A percentile compares a stretch with the other conserved stretches of the same genome.
Conservation (phyloP, 2,329 filamentous ascomycete species). For the Harringtonia aguacate region DNA sequence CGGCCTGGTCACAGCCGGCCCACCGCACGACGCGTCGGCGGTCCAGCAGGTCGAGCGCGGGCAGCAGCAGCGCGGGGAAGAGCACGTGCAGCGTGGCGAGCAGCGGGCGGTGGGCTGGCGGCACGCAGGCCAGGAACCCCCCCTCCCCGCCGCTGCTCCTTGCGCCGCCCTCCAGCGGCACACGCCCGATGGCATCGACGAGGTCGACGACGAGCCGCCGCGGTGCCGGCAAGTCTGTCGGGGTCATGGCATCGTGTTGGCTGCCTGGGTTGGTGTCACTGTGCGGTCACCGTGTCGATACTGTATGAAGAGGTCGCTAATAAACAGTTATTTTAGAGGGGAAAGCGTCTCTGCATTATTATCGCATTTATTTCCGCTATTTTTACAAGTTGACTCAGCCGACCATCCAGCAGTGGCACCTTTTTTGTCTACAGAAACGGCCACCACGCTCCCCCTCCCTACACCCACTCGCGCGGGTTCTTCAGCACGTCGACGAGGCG, state of each 20-base stretch:
- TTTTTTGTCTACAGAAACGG: no score
- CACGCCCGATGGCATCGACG: conserved; percentile 27
- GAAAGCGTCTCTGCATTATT: no score
- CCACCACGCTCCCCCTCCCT: conserved; percentile 9
- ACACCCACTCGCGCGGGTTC: conserved; percentile 58
- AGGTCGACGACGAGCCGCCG: conserved; percentile 38
- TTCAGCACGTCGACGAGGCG: conserved; percentile 63
- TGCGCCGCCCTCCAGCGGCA: not conserved
- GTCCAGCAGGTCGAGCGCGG: conserved; percentile 81
- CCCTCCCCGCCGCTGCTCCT: no score
- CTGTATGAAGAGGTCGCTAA: no score
- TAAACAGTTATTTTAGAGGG: no score
- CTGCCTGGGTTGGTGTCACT: conserved; percentile 3
- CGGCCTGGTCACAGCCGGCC: conserved; percentile 15
- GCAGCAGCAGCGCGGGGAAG: conserved; percentile 70
- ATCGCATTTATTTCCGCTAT: no score
- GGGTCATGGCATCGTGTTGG: not conserved
- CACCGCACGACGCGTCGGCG: conserved; percentile 54
- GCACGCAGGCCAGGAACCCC: conserved; percentile 19
- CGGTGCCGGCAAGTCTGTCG: conserved; percentile 26
- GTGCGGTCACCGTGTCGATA: no score
- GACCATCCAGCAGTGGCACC: no score
- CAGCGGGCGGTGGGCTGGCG: conserved; percentile 35
- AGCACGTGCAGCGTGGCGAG: conserved; percentile 77
- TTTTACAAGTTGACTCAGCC: no score